Base-by-base conservation (phyloP, 768 basidiomycete genomes). In the Tylopilus balloui region DNA sequence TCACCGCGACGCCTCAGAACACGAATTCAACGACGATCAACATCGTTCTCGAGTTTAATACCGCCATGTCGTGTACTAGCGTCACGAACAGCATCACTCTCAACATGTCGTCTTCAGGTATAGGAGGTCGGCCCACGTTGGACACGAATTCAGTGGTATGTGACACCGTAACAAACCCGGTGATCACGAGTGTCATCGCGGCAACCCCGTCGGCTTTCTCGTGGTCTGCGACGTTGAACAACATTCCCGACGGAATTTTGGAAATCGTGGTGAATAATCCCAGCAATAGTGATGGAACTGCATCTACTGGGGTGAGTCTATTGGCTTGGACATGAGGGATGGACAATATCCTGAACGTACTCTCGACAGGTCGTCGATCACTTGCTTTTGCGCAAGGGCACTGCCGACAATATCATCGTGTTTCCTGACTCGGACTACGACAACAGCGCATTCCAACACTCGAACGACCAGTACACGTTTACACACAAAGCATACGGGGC, bases 371-470 rank as follows among this genome's bases (percentile, higher is more conserved):
- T 75, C n/a, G 69, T 73, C 31, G 92, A 95, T 65, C 86, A 84
- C 60, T 71, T 95, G 25, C 66, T 95, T 29, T 55, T 95, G 48
- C 81, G 93, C 57, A 93, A 93, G 67, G 93, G 93, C 34, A 58
- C 75, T 13, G 51, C 77, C 3, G 66, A 78, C 58, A 95, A 96
- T 60, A 77, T 86, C 17, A 84, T 96, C 74, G 83, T 96, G n/a
- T 93, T 87, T 76, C 88, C 90, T 0, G 74, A 78, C 19, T 78
- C 81, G 34, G 91, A 94, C 62, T 94, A 92, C 64, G 83, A 86
- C 64, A 73, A 67, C 17, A 67, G 66, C 42, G 75, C 82, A 0
- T 80, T 88, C 62, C 72, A 74, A 15, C 71, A 76, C 45, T 74
- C 79, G 10, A 70, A 79, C 50, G 83, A 80, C 47, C 71, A 83